These are phyloP conservation scores for Epichloe baconii DNA, from an alignment of 2,329 filamentous ascomycete species.

Conservation along the genomic window DNA sequence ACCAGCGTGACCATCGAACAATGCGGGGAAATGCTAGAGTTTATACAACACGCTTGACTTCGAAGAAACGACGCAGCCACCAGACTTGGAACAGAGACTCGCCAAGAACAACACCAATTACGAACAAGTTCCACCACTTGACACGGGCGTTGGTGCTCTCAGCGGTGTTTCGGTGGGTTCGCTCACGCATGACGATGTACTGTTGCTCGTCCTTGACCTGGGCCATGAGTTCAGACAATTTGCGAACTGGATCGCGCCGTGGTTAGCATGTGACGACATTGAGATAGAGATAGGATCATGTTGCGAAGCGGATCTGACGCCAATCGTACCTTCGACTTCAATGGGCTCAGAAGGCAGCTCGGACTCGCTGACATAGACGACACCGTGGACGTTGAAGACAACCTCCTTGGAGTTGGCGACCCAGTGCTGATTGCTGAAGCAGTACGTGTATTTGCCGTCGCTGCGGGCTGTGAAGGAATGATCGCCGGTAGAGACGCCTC, in stretches of 20 bases:
- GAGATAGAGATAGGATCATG: background rate
- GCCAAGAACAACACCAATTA: conserved; percentile 75
- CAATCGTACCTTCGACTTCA: conserved; percentile 64
- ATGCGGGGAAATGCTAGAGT: too few relatives aligned
- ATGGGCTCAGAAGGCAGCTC: conserved; percentile 78
- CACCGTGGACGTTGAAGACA: conserved; percentile 97
- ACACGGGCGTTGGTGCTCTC: conserved; percentile 96
- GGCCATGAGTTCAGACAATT: conserved; percentile 70
- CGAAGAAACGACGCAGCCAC: conserved; percentile 98
- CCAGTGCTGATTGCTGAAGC: conserved; percentile 99
- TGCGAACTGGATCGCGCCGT: conserved; percentile 45
- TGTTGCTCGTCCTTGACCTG: conserved; percentile 97
- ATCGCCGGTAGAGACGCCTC: conserved; percentile 76
- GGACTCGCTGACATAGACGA: conserved; percentile 88
- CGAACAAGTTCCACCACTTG: conserved; percentile 99
- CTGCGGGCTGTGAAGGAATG: conserved; percentile 75
- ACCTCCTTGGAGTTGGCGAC: conserved; percentile 93
- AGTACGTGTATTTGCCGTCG: conserved; percentile 90
- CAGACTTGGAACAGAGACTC: conserved; percentile 98
- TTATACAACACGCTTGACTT: conserved; percentile 60
- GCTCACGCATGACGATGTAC: conserved; percentile 90
- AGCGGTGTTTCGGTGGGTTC: conserved; percentile 94
- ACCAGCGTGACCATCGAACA: too few relatives aligned
- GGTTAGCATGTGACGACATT: conserved; percentile 4
- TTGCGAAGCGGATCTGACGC: background rate